A percentile compares a stretch with the other conserved stretches of the same genome.
Conservation (phyloP, 352 stramenopile species). For the Hyaloperonospora brassicae region DNA sequence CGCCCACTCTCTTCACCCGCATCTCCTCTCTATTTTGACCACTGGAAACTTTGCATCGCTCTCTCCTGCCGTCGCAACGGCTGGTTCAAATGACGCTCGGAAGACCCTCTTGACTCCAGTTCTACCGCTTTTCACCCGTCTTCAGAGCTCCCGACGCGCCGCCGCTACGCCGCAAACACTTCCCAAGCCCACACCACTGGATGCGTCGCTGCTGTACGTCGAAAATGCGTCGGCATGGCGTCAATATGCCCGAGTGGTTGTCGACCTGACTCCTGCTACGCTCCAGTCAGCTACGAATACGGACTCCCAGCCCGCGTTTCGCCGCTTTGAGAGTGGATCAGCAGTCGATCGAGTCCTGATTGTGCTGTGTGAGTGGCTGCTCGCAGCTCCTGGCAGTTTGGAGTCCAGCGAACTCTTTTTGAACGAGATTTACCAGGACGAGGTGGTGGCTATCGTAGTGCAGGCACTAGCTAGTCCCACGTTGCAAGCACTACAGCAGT, state of each 20-base stretch:
- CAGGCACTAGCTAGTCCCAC: slow-evolving; percentile 28
- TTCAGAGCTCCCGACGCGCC: slow-evolving; percentile 27
- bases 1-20: not conserved
- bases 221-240: slow-evolving; percentile 36
- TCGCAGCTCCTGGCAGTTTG: slow-evolving; percentile 10
- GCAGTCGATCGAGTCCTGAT: slow-evolving; percentile 26
- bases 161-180: not conserved
- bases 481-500: slow-evolving; percentile 21
- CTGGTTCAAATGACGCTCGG: slow-evolving; percentile 8
- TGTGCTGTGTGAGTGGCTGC: slow-evolving; percentile 31
- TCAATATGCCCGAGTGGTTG: slow-evolving; percentile 34
- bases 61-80: slow-evolving; percentile 4
- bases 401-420: slow-evolving; percentile 41
- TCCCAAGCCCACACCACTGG: slow-evolving; percentile 7
- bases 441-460: slow-evolving; percentile 45
- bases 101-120: slow-evolving; percentile 31
- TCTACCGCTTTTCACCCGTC: slow-evolving; percentile 40
- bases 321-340: slow-evolving; percentile 42
- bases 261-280: slow-evolving; percentile 18
- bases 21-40: slow-evolving; percentile 19
- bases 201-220: slow-evolving; percentile 27
- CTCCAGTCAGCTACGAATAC: slow-evolving; percentile 16
- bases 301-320: slow-evolving; percentile 24
- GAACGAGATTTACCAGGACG: slow-evolving; percentile 48
- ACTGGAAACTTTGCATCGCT: slow-evolving; percentile 21